Evolutionary conservation across 148 eudicot species (phyloP).

Genomic region (Nyssa sinensis): DNA sequence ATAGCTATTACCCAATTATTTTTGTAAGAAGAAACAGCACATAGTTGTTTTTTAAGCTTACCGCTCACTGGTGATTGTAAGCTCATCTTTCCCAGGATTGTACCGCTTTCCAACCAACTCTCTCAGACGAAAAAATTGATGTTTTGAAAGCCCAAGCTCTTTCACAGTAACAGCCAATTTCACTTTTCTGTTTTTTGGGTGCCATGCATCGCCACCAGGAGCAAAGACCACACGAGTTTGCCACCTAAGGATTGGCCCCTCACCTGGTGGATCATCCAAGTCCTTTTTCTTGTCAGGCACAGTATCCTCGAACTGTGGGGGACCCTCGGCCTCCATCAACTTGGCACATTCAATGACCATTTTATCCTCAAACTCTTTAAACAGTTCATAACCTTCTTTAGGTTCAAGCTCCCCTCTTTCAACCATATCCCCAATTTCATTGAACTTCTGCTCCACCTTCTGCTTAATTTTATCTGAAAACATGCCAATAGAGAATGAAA

Average conservation of each 20-base stretch:
- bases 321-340: constrained; percentile 54
- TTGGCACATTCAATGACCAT: constrained; percentile 62
- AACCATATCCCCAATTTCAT: constrained; percentile 70
- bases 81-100: constrained; percentile 81
- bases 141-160: constrained; percentile 87
- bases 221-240: constrained; percentile 67
- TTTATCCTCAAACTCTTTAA: constrained; percentile 81
- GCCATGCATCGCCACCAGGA: constrained; percentile 97
- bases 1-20: background rate
- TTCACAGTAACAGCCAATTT: constrained; percentile 83
- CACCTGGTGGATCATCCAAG: constrained; percentile 81
- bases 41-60: constrained; percentile 15
- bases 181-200: constrained; percentile 94
- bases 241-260: constrained; percentile 93
- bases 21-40: background rate
- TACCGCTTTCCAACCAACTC: constrained; percentile 89
- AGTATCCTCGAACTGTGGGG: constrained; percentile 47
- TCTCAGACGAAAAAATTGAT: constrained; percentile 76
- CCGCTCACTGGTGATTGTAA: constrained; percentile 96
- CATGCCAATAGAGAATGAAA: background rate
- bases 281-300: constrained; percentile 37
- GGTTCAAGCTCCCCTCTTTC: constrained; percentile 65
- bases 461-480: constrained; percentile 68
- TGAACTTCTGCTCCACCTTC: constrained; percentile 68
- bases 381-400: constrained; percentile 70